Evolutionary conservation across 2,329 filamentous ascomycete species (phyloP).

Genomic region (Rosellinia necatrix): DNA sequence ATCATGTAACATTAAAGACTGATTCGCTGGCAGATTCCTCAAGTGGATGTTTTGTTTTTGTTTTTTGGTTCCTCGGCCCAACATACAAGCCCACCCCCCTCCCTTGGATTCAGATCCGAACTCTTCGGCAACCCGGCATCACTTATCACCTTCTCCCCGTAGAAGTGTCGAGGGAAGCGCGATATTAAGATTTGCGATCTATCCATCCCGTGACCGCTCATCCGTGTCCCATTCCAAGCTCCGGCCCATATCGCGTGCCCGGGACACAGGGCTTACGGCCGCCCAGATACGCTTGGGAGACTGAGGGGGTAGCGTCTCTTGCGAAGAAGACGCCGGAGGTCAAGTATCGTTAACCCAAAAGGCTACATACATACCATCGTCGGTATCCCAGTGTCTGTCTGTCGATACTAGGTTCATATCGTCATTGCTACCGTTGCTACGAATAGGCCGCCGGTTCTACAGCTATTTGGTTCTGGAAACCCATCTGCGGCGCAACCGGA

Average conservation of each 20-base stretch:
- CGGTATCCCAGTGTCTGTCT: conserved; percentile 10
- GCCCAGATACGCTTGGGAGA: conserved; percentile 8
- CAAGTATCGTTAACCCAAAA: neutral
- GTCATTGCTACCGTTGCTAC: conserved; percentile 2
- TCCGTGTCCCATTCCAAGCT: conserved; percentile 1
- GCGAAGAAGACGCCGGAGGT: conserved; percentile 24
- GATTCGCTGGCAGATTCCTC: conserved; percentile 24
- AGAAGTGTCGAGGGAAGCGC: conserved; percentile 8
- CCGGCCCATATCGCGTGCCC: conserved; percentile 9
- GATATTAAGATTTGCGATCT: neutral
- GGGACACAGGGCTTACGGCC: conserved; percentile 11
- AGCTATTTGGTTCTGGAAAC: conserved; percentile 1
- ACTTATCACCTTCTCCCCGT: conserved; percentile 11
- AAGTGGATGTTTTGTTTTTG: conserved; percentile 13
- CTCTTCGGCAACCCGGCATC: conserved; percentile 14
- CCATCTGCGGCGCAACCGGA: conserved; percentile 5
- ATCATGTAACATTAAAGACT: conserved; percentile 24
- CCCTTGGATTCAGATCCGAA: conserved; percentile 10
- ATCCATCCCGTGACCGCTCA: neutral
- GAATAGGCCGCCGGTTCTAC: neutral
- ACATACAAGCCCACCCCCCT: conserved; percentile 4
- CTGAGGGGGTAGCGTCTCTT: conserved; percentile 23
- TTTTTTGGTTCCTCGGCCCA: conserved; percentile 19
- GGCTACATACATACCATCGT: conserved; percentile 2
- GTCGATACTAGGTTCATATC: conserved; percentile 8